Base-by-base conservation (phyloP, 2,329 filamentous ascomycete genomes). In the Remersonia thermophila region DNA sequence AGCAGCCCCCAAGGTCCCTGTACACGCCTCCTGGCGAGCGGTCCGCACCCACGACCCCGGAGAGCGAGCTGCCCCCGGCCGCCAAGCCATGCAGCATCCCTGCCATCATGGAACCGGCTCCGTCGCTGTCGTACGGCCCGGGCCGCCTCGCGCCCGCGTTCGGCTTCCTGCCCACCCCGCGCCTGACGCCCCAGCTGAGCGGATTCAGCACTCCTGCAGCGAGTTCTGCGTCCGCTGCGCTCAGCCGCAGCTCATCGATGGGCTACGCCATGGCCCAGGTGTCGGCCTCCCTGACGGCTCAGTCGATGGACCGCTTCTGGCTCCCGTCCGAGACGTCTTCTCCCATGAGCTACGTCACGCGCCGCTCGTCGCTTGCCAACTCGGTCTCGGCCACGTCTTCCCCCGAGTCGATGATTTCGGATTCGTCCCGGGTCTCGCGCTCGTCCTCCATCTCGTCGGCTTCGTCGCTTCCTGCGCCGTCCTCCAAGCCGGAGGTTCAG, bases 391-490 rank as follows among this genome's bases (percentile, higher is more conserved):
- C 70, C 20, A 67, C 69, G 25, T 79, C 75, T 40, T 79, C 75
- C 18, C 75, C 75, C 43, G 74, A 79, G 51, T 79, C 75, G 37
- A 78, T 79, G 73, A 58, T 79, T 31, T 78, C 75, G 40, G 75
- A 79, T 51, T 62, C 64, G 39, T 77, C 69, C 40, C 67, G 67
- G 42, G 66, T 72, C 44, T 78, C 74, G 45, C 71, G 73, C 54
- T 76, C 72, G 35, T 77, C 74, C 52, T 78, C 73, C 13, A 72
- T 76, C 57, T 77, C 73, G 39, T 76, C 73, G 51, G 65, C 70
- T 49, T 76, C 72, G 47, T 74, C 70, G 59, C 67, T 60, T 55
- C 71, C 66, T 66, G 73, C 72, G 72, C 73, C 67, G 58, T 63
- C 61, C 56, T 58, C 62, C 61, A 69, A 69, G 59, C 56, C 67